Evolutionary conservation across 2,329 filamentous ascomycete genomes (phyloP), one percentile per base, ranked within the genome.

Genomic region (Epichloe glyceriae): DNA sequence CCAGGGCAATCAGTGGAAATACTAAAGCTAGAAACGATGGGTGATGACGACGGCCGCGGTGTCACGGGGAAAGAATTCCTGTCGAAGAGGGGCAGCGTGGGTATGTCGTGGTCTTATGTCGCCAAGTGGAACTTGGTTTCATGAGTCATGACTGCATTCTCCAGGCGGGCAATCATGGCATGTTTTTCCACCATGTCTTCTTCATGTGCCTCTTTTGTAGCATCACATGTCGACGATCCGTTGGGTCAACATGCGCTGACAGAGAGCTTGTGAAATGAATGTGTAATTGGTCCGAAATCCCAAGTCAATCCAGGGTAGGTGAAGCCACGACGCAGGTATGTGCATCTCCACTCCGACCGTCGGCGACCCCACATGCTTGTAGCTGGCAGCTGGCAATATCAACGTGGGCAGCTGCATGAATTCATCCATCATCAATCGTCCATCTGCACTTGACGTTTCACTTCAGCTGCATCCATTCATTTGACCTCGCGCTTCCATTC

Each of bases 1-100:
- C 78, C 82, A 0, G 87, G 87, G 0, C 80, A 89, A 66, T 79
- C 75, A 49, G 69, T 91, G 5, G 75, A 74, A 56, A 66, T 93
- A 33, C 78, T 78, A 52, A 78, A 79, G 19, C 70, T 95, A 38
- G 76, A 62, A 11, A 68, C 60, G 53, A 61, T 79, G 4, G 70
- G 74, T 45, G 70, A 68, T 4, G 62, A 62, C 47, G 71, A 75
- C 49, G 73, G 68, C 22, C 66, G 73, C 22, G 77, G 76, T 5
- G 61, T 78, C 34, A 70, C 72, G 15, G 71, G 70, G 51, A 65
- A 70, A 46, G 71, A 78, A 53, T 76, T 68, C 52, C 58, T 69
- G 12, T 56, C 62, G 3, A 73, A 70, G 58, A 67, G 65, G 56
- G 71, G 73, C 11, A 68, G 64, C 51, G 68, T 67, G 26, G 67